Percentiles rank a stretch among this genome's conserved stretches.
phyloP scores from a whole-genome alignment of 257 asterid species.

The Lithospermum erythrorhizon region DNA sequence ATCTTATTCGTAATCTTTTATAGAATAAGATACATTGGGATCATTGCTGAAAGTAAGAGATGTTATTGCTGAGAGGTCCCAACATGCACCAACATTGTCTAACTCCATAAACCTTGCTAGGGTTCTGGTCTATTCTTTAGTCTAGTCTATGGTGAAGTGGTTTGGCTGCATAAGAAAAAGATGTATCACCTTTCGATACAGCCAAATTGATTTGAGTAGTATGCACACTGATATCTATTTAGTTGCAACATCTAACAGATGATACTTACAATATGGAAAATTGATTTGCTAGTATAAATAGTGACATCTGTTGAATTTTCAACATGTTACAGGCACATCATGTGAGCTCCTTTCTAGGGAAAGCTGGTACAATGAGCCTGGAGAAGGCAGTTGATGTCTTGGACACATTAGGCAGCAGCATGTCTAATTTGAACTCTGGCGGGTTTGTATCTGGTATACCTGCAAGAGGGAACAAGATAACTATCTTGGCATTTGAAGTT shows the following conservation, averaged over 20 bases:
- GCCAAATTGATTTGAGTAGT: background rate
- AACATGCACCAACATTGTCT: no score
- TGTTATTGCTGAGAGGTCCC: no score
- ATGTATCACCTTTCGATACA: no score
- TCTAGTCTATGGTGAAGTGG: no score
- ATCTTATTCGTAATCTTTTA: no score
- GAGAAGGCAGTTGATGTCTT: conserved; percentile 96
- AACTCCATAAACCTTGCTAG: no score
- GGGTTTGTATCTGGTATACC: conserved; percentile 68
- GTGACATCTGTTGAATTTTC: conserved; percentile 5
- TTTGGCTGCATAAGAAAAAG: no score
- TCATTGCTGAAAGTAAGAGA: no score
- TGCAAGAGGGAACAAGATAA: conserved; percentile 65
- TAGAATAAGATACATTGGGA: no score
- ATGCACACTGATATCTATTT: background rate
- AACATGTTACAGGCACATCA: conserved; percentile 59
- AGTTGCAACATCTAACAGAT: conserved; percentile 33
- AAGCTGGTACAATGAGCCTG: conserved; percentile 80
- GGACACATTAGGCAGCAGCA: conserved; percentile 94
- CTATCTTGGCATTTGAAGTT: conserved; percentile 86
- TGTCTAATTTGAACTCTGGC: conserved; percentile 84
- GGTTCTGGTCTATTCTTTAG: no score
- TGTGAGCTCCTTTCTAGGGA: conserved; percentile 79
- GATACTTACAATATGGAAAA: no score
- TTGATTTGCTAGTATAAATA: background rate